Evolutionary conservation across 192 early-diverging fungal genomes (phyloP).

Genomic region (Podila minutissima): DNA sequence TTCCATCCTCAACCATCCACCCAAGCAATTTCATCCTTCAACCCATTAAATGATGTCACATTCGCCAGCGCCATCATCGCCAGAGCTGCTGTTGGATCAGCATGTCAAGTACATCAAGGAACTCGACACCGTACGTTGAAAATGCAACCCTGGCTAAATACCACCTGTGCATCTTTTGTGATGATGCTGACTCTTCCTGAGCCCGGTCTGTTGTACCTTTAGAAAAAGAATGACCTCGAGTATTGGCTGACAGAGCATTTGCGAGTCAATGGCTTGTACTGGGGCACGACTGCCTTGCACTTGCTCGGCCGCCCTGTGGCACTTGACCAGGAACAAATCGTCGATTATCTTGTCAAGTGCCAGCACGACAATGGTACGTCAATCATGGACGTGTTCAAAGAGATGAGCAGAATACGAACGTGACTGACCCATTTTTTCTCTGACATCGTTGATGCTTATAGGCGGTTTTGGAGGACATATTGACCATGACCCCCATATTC

Average conservation of each 20-base stretch:
- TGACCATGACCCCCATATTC: conserved; percentile 89
- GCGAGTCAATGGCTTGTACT: conserved; percentile 92
- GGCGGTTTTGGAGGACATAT: conserved; percentile 92
- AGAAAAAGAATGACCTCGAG: conserved; percentile 88
- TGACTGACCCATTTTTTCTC: neutral
- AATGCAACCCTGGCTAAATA: too few species aligned
- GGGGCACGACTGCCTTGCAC: conserved; percentile 88
- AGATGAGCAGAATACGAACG: too few species aligned
- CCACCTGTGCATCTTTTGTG: too few species aligned
- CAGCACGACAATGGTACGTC: conserved; percentile 79
- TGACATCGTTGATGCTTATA: conserved; percentile 20
- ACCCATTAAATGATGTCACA: conserved; percentile 2
- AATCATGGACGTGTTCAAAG: too few species aligned
- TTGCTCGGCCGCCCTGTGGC: conserved; percentile 73
- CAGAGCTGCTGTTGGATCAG: conserved; percentile 62
- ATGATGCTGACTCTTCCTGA: too few species aligned
- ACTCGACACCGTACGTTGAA: conserved; percentile 62
- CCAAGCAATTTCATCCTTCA: neutral
- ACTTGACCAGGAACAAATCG: conserved; percentile 75
- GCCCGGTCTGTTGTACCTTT: neutral
- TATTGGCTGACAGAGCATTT: conserved; percentile 96
- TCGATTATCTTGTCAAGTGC: conserved; percentile 83
- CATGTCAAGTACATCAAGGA: conserved; percentile 80
- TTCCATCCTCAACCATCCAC: too few species aligned
- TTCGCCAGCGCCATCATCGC: conserved; percentile 6